A percentile compares a stretch with the other conserved stretches of the same genome.
Conservation (phyloP, 1,139 yeast species). For the Blastobotrys raffinosifermentans region DNA sequence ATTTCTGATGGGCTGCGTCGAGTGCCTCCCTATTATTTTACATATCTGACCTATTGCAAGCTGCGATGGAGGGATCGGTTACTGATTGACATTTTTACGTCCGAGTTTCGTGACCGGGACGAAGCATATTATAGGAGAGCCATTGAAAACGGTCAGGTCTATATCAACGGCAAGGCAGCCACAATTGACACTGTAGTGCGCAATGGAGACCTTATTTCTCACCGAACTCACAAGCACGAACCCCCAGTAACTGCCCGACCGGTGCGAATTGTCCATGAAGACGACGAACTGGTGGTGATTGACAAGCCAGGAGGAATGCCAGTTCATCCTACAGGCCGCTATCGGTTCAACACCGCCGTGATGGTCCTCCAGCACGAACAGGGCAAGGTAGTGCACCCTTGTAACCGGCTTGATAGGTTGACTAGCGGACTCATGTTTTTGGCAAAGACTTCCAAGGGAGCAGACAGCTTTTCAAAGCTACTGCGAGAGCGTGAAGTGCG, state of each 20-base stretch:
- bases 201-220: conserved; percentile 82
- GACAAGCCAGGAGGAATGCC: conserved; percentile 96
- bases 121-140: conserved; percentile 60
- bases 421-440: conserved; percentile 94
- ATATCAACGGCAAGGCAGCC: conserved; percentile 62
- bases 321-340: conserved; percentile 95
- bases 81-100: conserved; percentile 68
- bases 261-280: conserved; percentile 69
- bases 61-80: conserved; percentile 83
- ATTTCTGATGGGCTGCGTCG: conserved; percentile 47
- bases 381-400: conserved; percentile 69
- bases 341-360: conserved; percentile 81
- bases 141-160: conserved; percentile 66
- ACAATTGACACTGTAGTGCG: conserved; percentile 57
- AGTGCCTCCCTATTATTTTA: conserved; percentile 80
- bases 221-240: conserved; percentile 82
- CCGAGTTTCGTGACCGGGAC: conserved; percentile 80
- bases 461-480: conserved; percentile 69
- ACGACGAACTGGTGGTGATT: conserved; percentile 73
- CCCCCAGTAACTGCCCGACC: conserved; percentile 76
- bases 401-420: conserved; percentile 82
- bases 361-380: conserved; percentile 66
- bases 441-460: conserved; percentile 77
- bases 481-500: conserved; percentile 68
- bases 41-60: conserved; percentile 88